Evolutionary conservation across 805 yeast species (phyloP).

Genomic region (Teunomyces funiuensis): DNA sequence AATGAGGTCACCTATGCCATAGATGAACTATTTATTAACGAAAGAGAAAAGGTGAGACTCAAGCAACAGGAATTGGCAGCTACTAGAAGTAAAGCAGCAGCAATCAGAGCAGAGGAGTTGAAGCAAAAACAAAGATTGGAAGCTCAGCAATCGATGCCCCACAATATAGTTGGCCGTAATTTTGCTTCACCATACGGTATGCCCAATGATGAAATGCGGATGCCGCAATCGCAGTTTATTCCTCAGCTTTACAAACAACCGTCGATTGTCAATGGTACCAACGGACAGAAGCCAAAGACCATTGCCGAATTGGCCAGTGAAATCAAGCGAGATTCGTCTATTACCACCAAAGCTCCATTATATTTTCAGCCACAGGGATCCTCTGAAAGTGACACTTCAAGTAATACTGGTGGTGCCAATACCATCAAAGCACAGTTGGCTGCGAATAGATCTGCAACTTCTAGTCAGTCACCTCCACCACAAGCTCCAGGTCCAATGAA

Average conservation of each 20-base stretch:
- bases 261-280: conserved; percentile 9
- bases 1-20: conserved; percentile 94
- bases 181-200: conserved; percentile 26
- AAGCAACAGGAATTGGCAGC: conserved; percentile 62
- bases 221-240: conserved; percentile 21
- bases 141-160: conserved; percentile 26
- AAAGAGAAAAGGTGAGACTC: conserved; percentile 68
- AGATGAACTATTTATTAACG: conserved; percentile 81
- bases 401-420: conserved; percentile 11
- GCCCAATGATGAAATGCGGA: conserved; percentile 18
- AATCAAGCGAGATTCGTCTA: conserved; percentile 32
- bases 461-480: conserved; percentile 18
- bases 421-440: conserved; percentile 48
- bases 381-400: conserved; percentile 1
- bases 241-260: conserved; percentile 19
- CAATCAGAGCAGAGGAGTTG: conserved; percentile 51
- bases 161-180: conserved; percentile 24
- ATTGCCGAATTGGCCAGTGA: conserved; percentile 46
- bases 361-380: conserved; percentile 30
- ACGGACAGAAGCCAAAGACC: conserved; percentile 34
- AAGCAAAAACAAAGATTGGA: conserved; percentile 42
- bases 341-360: conserved; percentile 29
- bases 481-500: conserved; percentile 36
- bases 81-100: conserved; percentile 57
- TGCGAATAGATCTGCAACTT: conserved; percentile 39